These are phyloP conservation scores for Phytophthora lateralis DNA, from an alignment of 352 stramenopile species.

Conservation along the genomic window DNA sequence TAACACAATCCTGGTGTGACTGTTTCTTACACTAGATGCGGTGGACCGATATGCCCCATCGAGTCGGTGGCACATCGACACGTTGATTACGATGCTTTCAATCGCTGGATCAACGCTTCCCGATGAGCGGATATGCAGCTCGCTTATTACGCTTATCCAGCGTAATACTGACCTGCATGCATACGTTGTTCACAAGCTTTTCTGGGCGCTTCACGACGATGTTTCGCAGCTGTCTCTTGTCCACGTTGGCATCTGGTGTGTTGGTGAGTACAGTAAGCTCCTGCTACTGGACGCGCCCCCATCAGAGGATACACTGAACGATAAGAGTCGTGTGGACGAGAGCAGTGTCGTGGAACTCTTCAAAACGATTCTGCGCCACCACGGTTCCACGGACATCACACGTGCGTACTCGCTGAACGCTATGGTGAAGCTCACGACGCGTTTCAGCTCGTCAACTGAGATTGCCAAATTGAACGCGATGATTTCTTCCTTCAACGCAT, in stretches of 20 bases:
- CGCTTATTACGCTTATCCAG: constrained; percentile 96
- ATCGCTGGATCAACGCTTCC: constrained; percentile 95
- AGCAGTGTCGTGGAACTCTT: constrained; percentile 74
- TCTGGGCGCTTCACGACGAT: constrained; percentile 95
- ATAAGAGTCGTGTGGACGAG: constrained; percentile 76
- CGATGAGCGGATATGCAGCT: constrained; percentile 93
- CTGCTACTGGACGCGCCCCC: constrained; percentile 75
- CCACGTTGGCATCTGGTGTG: constrained; percentile 98
- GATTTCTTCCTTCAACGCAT: constrained; percentile 91
- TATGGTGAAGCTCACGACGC: constrained; percentile 95
- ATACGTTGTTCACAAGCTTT: constrained; percentile 98
- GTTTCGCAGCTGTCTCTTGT: constrained; percentile 94
- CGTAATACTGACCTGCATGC: constrained; percentile 88
- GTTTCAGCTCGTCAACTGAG: constrained; percentile 81
- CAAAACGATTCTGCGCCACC: constrained; percentile 80
- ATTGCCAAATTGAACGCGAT: constrained; percentile 83
- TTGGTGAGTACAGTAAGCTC: constrained; percentile 97
- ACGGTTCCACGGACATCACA: constrained; percentile 83
- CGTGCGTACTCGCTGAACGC: constrained; percentile 87
- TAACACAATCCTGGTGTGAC: not conserved
- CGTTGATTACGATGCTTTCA: constrained; percentile 98
- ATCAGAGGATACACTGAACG: constrained; percentile 65
- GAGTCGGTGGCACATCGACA: constrained; percentile 95
- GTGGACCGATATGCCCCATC: constrained; percentile 85
- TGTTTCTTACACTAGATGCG: constrained; percentile 52